Evolutionary conservation across 2,329 filamentous ascomycete genomes (phyloP), one percentile per base, ranked within the genome.

Genomic region (Cercospora zeina): DNA sequence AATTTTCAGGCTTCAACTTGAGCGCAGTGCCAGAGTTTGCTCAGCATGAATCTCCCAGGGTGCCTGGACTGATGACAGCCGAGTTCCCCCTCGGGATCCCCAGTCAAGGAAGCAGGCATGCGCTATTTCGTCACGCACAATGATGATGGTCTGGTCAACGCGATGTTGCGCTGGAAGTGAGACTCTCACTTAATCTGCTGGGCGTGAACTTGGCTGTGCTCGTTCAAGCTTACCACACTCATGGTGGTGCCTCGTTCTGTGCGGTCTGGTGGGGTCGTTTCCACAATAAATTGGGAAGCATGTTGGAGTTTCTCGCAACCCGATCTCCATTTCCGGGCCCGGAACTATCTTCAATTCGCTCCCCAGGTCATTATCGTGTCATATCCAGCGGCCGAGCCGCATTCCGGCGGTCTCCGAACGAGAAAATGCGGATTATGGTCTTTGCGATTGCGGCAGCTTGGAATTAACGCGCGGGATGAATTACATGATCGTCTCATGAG

Each of bases 371-470:
- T 10, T 49, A 27, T 24, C 14, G 21, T n/a, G 21, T 4, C 21
- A 49, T 49, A 13, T 8, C 42, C 24, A 49, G 42, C 42, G 42
- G 42, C 42, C 21, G 42, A 49, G 21, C 24, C 42, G 42, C 42
- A 19, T 49, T 49, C 42, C 21, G 42, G 42, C 42, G 6, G 42
- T 49, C 42, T 49, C 21, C 42, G 42, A 19, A 47, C 21, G 19
- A 11, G 24, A 24, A 14, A 49, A 6, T 49, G 42, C 42, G 42
- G 42, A 49, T 27, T 21, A 49, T 30, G 42, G 42, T 19, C 42
- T 11, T 27, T 49, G 42, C 42, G 42, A 49, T 21, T 49, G 42
- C 42, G 13, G 42, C 42, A 30, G 42, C 42, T 49, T 49, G 42
- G 27, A 21, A 8, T 49, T n/a, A 30, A 49, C 27, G 42, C 7